A percentile compares a stretch with the other conserved stretches of the same genome.
Evolutionary conservation across 257 asterid species (phyloP).

Genomic region (Jacaranda copaia): DNA sequence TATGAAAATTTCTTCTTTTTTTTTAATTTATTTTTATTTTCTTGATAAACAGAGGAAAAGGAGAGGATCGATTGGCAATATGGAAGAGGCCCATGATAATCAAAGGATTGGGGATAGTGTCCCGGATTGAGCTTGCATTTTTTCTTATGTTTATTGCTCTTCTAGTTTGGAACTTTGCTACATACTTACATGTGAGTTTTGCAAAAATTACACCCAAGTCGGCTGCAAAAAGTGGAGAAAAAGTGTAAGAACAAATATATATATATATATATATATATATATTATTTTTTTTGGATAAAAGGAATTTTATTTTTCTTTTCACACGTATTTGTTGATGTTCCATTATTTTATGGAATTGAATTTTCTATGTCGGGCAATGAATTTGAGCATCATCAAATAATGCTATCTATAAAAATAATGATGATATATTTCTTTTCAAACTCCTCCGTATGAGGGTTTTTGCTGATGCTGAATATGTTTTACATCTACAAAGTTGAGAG

Average conservation of each 20-base stretch:
- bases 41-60: slow-evolving; percentile 41
- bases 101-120: slow-evolving; percentile 80
- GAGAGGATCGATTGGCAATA: slow-evolving; percentile 34
- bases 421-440: too few relatives aligned
- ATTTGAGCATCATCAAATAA: too few relatives aligned
- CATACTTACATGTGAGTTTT: slow-evolving; percentile 49
- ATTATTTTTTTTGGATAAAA: too few relatives aligned
- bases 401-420: too few relatives aligned
- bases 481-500: too few relatives aligned
- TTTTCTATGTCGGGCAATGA: too few relatives aligned
- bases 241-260: slow-evolving; percentile 57
- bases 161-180: slow-evolving; percentile 64
- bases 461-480: too few relatives aligned
- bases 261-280: too few relatives aligned
- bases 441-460: too few relatives aligned
- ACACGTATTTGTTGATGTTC: too few relatives aligned
- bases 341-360: too few relatives aligned
- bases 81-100: slow-evolving; percentile 81
- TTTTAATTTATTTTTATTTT: not conserved
- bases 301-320: not conserved
- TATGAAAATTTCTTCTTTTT: not conserved
- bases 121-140: slow-evolving; percentile 71
- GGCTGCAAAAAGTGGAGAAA: slow-evolving; percentile 56
- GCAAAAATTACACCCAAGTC: slow-evolving; percentile 57
- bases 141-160: slow-evolving; percentile 82